Conservation (phyloP, 345 rosid genomes). For the Murraya koenigii region DNA sequence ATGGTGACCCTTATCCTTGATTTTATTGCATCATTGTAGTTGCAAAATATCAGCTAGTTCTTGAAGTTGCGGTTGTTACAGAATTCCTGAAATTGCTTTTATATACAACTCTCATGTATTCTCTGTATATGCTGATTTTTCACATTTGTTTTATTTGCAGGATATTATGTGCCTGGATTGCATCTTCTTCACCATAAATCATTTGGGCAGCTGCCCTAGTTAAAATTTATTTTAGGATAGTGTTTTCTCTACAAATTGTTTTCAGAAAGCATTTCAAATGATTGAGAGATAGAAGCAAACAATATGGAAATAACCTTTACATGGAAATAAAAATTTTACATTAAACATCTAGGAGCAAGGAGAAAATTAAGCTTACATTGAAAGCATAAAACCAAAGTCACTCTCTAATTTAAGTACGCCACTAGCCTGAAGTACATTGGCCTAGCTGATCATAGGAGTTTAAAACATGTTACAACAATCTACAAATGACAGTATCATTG, state of each 20-base stretch:
- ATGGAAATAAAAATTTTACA: constrained; percentile 20
- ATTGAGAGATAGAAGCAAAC: neutral
- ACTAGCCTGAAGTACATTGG: neutral
- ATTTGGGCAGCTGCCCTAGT: neutral
- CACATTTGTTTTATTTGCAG: constrained; percentile 25
- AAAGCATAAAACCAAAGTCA: neutral
- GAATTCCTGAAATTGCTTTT: constrained; percentile 8
- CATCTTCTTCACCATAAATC: constrained; percentile 1
- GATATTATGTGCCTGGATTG: constrained; percentile 13
- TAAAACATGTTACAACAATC: neutral
- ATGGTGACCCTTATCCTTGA: constrained; percentile 61
- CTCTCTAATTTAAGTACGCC: neutral
- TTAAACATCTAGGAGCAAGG: constrained; percentile 2
- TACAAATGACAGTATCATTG: constrained; percentile 5
- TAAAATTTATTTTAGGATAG: neutral
- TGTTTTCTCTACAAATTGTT: neutral
- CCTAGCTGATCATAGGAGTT: constrained; percentile 13
- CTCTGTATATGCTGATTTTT: constrained; percentile 16
- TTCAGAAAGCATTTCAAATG: neutral
- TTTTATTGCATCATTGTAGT: constrained; percentile 58
- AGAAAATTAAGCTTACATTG: constrained; percentile 20
- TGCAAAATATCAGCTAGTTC: neutral
- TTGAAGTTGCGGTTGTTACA: neutral
- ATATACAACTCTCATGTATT: neutral
- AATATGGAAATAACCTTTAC: constrained; percentile 7